These are phyloP conservation scores for Caloboletus inedulis DNA, from an alignment of 1,284 basidiomycete species.

Conservation along the genomic window DNA sequence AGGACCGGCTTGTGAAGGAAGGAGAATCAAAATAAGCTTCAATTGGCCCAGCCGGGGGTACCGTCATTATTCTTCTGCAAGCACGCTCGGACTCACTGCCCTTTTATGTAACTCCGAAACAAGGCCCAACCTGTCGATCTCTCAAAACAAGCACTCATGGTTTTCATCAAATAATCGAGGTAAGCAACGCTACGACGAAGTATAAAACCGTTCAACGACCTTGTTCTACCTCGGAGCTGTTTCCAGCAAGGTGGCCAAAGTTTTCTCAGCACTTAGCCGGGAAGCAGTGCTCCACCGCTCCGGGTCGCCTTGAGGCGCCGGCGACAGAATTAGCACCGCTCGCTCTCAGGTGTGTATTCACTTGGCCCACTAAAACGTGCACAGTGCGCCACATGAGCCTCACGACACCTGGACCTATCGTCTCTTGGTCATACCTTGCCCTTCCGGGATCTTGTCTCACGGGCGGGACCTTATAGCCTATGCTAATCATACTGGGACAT, in stretches of 20 bases:
- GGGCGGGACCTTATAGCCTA: not conserved
- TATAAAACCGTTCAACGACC: not conserved
- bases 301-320: not conserved
- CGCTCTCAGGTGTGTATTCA: not conserved
- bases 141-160: not conserved
- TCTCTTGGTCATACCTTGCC: not conserved
- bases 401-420: not conserved
- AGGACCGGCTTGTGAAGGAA: conserved; percentile 5
- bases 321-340: not conserved
- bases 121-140: not conserved
- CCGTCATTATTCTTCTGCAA: not conserved
- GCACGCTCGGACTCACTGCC: not conserved
- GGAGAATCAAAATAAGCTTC: not conserved
- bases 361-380: not conserved
- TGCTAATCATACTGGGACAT: not conserved
- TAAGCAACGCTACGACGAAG: not conserved
- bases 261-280: not conserved
- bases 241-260: not conserved
- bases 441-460: not conserved
- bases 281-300: not conserved
- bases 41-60: not conserved
- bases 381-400: not conserved
- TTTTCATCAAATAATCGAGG: too few species aligned
- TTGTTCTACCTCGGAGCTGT: not conserved
- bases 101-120: conserved; percentile 3